Evolutionary conservation across 331 rosid species (phyloP).

Genomic region (Malus hybrid): DNA sequence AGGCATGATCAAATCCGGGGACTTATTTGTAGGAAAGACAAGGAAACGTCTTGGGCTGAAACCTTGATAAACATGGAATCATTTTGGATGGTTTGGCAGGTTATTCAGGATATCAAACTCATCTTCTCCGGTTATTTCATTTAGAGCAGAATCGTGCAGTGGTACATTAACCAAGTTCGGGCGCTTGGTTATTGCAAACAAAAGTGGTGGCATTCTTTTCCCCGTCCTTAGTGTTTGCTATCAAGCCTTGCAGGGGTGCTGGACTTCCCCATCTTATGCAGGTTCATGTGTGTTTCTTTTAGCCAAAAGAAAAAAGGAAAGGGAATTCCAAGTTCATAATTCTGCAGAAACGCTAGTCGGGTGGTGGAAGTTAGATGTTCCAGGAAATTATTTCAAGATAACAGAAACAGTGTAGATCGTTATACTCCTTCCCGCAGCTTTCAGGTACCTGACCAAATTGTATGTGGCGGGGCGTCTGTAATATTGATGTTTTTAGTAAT

Average conservation of each 20-base stretch:
- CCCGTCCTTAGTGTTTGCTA: background rate
- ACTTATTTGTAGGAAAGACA: slow-evolving; percentile 38
- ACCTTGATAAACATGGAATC: background rate
- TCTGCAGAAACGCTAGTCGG: background rate
- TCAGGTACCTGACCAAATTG: background rate
- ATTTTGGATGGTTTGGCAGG: background rate
- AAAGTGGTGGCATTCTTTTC: background rate
- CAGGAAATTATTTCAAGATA: background rate
- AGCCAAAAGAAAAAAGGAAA: background rate
- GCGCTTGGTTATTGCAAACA: background rate
- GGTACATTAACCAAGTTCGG: background rate
- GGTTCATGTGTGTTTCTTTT: background rate
- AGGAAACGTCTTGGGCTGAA: slow-evolving; percentile 36
- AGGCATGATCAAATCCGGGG: slow-evolving; percentile 36
- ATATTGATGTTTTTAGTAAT: background rate
- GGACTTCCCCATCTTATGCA: background rate
- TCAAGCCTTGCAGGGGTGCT: background rate
- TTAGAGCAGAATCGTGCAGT: background rate
- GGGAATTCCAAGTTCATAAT: background rate
- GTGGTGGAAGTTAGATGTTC: background rate
- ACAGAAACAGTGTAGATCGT: no score
- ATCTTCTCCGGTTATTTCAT: background rate
- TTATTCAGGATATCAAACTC: background rate
- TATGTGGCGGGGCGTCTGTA: background rate
- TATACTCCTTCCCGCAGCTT: background rate